Percentiles rank a stretch among this genome's conserved stretches.
phyloP scores from a whole-genome alignment of 1,139 yeast species.

The Casaregolazyma suthepensis region DNA sequence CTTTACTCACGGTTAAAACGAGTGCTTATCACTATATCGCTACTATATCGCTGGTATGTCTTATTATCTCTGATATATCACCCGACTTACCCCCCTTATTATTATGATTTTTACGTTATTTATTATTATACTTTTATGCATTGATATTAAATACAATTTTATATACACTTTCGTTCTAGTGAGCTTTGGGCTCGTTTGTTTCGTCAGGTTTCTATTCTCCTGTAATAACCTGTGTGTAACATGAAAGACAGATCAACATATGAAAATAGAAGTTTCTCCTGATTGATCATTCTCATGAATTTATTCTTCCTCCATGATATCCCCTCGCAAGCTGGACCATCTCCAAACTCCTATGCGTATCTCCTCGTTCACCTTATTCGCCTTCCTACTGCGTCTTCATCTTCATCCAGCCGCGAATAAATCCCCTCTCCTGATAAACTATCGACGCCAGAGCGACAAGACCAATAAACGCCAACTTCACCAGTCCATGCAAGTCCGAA shows the following conservation, averaged over 20 bases:
- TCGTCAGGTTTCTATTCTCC: constrained; percentile 3
- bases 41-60: too few relatives aligned
- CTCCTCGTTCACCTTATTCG: not conserved
- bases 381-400: not conserved
- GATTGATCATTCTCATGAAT: too few relatives aligned
- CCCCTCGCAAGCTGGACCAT: too few relatives aligned
- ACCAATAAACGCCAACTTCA: constrained; percentile 11
- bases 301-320: too few relatives aligned
- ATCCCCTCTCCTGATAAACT: constrained; percentile 7
- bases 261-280: too few relatives aligned
- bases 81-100: not conserved
- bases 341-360: too few relatives aligned
- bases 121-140: constrained; percentile 3
- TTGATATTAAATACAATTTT: constrained; percentile 3
- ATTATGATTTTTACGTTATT: constrained; percentile 1
- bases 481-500: constrained; percentile 7
- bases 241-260: too few relatives aligned
- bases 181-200: constrained; percentile 5
- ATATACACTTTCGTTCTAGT: constrained; percentile 6
- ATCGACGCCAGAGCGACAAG: constrained; percentile 5
- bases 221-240: not conserved
- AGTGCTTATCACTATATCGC: too few relatives aligned
- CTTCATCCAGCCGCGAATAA: not conserved
- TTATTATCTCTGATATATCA: too few relatives aligned
- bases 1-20: too few relatives aligned